Conservation (phyloP, 768 basidiomycete species). For the Cystofilobasidium macerans region DNA sequence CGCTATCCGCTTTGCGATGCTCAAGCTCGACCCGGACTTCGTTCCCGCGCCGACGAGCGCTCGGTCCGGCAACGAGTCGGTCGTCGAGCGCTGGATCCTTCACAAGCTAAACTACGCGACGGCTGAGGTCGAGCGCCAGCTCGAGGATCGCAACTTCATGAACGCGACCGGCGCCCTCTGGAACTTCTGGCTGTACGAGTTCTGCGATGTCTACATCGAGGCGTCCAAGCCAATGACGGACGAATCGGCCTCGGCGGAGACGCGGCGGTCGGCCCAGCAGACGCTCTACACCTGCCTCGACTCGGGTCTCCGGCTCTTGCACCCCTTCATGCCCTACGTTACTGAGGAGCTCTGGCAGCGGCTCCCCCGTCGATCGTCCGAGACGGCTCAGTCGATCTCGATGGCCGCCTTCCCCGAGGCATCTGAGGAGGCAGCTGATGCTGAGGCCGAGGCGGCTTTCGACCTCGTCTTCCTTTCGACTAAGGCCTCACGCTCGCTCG, state of each 20-base stretch:
- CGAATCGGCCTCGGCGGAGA: conserved; percentile 49
- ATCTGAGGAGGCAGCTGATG: conserved; percentile 33
- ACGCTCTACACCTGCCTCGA: conserved; percentile 93
- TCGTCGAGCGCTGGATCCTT: conserved; percentile 90
- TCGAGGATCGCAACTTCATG: conserved; percentile 84
- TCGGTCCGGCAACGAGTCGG: conserved; percentile 66
- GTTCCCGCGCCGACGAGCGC: conserved; percentile 65
- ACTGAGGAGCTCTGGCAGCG: conserved; percentile 99
- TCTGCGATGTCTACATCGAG: conserved; percentile 99
- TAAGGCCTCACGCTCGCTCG: conserved; percentile 68
- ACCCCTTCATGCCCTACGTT: conserved; percentile 98
- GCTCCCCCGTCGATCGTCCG: conserved; percentile 70
- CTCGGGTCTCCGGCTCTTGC: conserved; percentile 72
- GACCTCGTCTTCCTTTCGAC: conserved; percentile 71
- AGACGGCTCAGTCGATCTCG: conserved; percentile 79
- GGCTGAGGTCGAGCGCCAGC: conserved; percentile 58
- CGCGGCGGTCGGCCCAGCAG: conserved; percentile 76
- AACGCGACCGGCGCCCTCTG: conserved; percentile 69
- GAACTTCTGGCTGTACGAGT: conserved; percentile 95
- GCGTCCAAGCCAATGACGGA: conserved; percentile 98
- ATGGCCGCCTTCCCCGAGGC: conserved; percentile 65
- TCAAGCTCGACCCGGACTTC: conserved; percentile 76
- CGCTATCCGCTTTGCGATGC: conserved; percentile 98
- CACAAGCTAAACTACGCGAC: conserved; percentile 83
- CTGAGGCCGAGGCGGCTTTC: conserved; percentile 70